These are phyloP conservation scores for Tausonia pullulans DNA, from an alignment of 1,284 basidiomycete species.

Conservation along the genomic window DNA sequence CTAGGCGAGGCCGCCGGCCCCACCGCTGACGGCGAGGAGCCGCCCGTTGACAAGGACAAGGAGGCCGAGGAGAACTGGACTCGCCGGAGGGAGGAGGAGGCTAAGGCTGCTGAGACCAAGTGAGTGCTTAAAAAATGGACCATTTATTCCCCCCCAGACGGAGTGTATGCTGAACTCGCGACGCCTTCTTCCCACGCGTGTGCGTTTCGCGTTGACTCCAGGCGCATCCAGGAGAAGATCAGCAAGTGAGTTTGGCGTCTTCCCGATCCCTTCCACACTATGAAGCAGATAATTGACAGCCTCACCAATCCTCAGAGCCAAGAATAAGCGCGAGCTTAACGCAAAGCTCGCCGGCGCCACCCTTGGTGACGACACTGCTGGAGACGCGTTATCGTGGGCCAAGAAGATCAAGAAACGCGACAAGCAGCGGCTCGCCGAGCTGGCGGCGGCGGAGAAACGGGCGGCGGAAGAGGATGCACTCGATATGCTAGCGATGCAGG, in stretches of 20 bases:
- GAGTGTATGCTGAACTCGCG: background rate
- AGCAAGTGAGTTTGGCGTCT: conserved; percentile 60
- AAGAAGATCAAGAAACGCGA: conserved; percentile 78
- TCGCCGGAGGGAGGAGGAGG: conserved; percentile 55
- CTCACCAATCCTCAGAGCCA: conserved; percentile 47
- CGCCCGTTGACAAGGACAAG: conserved; percentile 53
- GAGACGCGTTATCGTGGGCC: conserved; percentile 70
- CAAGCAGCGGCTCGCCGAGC: conserved; percentile 71
- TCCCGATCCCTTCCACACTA: background rate
- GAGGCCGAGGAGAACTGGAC: conserved; percentile 76
- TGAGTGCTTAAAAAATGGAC: conserved; percentile 31
- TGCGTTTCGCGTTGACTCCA: conserved; percentile 28
- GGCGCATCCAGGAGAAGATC: conserved; percentile 64
- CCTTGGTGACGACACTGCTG: conserved; percentile 64
- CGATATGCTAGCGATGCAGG: conserved; percentile 59
- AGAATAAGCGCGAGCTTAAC: conserved; percentile 82
- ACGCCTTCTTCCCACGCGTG: background rate
- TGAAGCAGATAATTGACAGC: background rate
- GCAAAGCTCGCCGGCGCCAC: conserved; percentile 79
- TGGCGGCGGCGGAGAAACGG: conserved; percentile 63
- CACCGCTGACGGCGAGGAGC: conserved; percentile 33
- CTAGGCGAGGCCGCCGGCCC: conserved; percentile 64
- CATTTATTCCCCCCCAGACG: too few relatives aligned
- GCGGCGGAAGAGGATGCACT: conserved; percentile 66
- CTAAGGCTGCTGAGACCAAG: conserved; percentile 63